Conservation (phyloP, 2,329 filamentous ascomycete species). For the Cephalotrichum gorgonifer region DNA sequence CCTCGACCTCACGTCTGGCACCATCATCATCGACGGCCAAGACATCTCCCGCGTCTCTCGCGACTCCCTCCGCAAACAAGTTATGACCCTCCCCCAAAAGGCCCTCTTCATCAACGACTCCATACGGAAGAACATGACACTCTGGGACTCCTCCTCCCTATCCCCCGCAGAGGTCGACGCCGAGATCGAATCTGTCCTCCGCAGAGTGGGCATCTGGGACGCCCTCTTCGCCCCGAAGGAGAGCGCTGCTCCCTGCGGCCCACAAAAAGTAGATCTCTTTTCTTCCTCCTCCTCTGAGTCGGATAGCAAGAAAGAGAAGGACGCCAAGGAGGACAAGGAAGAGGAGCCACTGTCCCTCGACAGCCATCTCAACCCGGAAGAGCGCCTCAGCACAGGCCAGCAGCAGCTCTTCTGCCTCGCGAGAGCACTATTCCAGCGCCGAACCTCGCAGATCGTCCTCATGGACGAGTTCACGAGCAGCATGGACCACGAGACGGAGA, state of each 20-base stretch:
- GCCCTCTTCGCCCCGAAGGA: slow-evolving; percentile 27
- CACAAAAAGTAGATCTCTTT: not conserved
- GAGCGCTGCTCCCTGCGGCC: slow-evolving; percentile 21
- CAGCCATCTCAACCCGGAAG: not conserved
- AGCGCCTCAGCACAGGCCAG: slow-evolving; percentile 42
- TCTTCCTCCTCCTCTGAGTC: no score
- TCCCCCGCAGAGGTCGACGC: slow-evolving; percentile 21
- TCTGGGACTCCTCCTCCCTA: slow-evolving; percentile 17
- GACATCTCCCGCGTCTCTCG: slow-evolving; percentile 27
- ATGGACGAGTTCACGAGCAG: slow-evolving; percentile 32
- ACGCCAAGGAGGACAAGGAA: not conserved
- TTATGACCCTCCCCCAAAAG: slow-evolving; percentile 44
- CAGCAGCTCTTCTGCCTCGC: slow-evolving; percentile 54
- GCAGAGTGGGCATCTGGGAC: slow-evolving; percentile 6
- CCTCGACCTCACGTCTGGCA: slow-evolving; percentile 23
- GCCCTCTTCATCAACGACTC: slow-evolving; percentile 36
- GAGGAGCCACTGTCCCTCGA: not conserved
- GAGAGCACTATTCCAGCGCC: slow-evolving; percentile 37
- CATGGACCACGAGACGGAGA: slow-evolving; percentile 29
- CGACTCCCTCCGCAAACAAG: slow-evolving; percentile 27
- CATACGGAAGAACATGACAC: slow-evolving; percentile 31
- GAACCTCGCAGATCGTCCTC: not conserved
- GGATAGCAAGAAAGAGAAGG: not conserved
- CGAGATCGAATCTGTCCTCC: slow-evolving; percentile 20
- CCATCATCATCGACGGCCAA: slow-evolving; percentile 26